These are phyloP conservation scores for Yarrowia bubula DNA, from an alignment of 805 yeast genomes.

Conservation along the genomic window DNA sequence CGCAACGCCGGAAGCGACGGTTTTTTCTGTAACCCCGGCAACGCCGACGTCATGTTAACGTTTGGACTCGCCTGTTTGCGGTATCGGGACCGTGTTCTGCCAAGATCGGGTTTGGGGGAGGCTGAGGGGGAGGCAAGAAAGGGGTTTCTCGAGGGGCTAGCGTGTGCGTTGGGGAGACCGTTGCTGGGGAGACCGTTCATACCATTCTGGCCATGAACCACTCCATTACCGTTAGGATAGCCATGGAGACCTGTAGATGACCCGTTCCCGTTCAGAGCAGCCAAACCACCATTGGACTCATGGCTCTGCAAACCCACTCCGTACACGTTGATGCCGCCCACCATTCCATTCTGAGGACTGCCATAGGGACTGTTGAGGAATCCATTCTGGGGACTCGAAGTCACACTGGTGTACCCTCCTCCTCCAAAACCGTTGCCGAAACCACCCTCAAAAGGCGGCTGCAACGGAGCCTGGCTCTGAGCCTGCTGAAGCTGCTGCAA, in stretches of 20 bases:
- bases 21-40: neutral
- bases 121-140: neutral
- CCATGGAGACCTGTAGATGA: neutral
- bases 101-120: neutral
- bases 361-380: neutral
- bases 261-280: too few relatives aligned
- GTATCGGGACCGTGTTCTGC: neutral
- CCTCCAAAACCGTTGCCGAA: neutral
- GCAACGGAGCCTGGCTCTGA: neutral
- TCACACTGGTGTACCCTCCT: neutral
- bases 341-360: neutral
- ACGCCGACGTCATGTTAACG: neutral
- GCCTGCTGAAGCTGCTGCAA: conserved; percentile 5
- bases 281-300: neutral
- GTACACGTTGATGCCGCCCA: neutral
- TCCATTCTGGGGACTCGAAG: neutral
- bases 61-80: conserved; percentile 7
- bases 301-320: neutral
- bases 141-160: neutral
- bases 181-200: neutral
- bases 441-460: neutral
- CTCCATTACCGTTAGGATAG: neutral
- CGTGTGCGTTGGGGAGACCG: neutral
- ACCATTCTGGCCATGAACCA: too few relatives aligned
- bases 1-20: neutral